Evolutionary conservation across 1,139 yeast genomes (phyloP), one percentile per base, ranked within the genome.

Genomic region (Magnusiomyces suaveolens): DNA sequence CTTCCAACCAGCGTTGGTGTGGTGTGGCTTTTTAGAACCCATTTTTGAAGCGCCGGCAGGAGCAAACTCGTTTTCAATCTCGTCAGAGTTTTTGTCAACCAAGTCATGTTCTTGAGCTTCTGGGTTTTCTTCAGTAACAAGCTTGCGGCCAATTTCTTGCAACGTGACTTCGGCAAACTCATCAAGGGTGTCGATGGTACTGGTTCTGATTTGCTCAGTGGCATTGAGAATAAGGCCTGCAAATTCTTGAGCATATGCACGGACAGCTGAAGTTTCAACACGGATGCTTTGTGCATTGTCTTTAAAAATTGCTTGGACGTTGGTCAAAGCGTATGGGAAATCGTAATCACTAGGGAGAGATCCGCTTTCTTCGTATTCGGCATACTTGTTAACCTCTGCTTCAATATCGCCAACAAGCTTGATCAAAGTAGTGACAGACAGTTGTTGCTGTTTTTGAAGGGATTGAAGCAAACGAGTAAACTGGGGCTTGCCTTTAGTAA

Each of bases 161-260:
- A 71, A 59, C 2, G 70, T 64, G 8, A 67, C 69, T 38, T 70
- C 73, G 43, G 69, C 68, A 61, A 69, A 71, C 58, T 68, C 77
- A 59, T 66, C 76, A 56, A 66, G 65, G 53, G 68, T 75, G 60
- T 67, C 77, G 48, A 66, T 68, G 48, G 69, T 69, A 47, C 59
- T 65, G 52, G 58, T 63, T 54, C 70, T 68, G 53, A 64, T 62
- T 52, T 62, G 69, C 59, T 65, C 78, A 58, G 67, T 72, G 6
- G 58, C 55, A 50, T 63, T 63, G 14, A 70, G 56, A 1, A 66
- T 64, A 1, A 63, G 63, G 8, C 62, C 64, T 46, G 70, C 76
- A 43, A 70, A 63, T 32, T 53, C 54, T 52, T 64, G 63, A 8
- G 70, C 64, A 29, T 62, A 63, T 14, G 57, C 60, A 4, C 73